Base-by-base conservation (phyloP, 495 filamentous ascomycete genomes). In the Diplogelasinospora grovesii region DNA sequence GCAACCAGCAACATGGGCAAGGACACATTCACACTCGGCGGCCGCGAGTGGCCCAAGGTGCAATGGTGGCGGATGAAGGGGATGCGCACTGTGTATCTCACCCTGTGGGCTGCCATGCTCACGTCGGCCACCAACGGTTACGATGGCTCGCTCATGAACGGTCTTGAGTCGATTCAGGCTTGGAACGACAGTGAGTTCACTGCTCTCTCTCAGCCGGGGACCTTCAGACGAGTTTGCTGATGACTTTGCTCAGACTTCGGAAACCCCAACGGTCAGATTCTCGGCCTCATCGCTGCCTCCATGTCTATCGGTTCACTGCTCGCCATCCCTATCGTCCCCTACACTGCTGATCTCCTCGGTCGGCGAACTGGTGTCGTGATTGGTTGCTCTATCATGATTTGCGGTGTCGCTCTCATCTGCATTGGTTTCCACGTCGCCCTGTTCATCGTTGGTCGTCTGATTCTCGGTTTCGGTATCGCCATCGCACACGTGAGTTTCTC, bases 391-490 rank as follows among this genome's bases (percentile, higher is more conserved):
- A 59, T 63, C 22, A 39, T 65, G 26, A 54, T 75, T 33, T 65
- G 78, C 38, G 59, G 75, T 34, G 39, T 77, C 20, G 76, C 74
- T 14, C 67, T 73, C n/a, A 50, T 53, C 34, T 49, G 76, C 14
- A 68, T 77, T 42, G 66, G 63, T 5, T 54, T 43, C 25, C 69
- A 61, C 41, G 50, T 71, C 15, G 57, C 51, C n/a, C 65, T 69
- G 40, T 81, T 84, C 48, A 70, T 80, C 54, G 71, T 65, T n/a
- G 71, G 76, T 16, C 73, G 79, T 4, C 75, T 81, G 50, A 49
- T 83, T 15, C 62, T 83, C 20, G 81, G 81, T 1, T 78, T 82
- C 33, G 78, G 78, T 7, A 71, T 77, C 18, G 69, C 67, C 10
- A 74, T 79, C 23, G 64, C 65, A 26, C 64, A 66, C 27, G 68